A percentile compares a stretch with the other conserved stretches of the same genome.
These are phyloP conservation scores for Fusarium odoratissimum DNA, from an alignment of 2,329 filamentous ascomycete species.

Conservation along the genomic window DNA sequence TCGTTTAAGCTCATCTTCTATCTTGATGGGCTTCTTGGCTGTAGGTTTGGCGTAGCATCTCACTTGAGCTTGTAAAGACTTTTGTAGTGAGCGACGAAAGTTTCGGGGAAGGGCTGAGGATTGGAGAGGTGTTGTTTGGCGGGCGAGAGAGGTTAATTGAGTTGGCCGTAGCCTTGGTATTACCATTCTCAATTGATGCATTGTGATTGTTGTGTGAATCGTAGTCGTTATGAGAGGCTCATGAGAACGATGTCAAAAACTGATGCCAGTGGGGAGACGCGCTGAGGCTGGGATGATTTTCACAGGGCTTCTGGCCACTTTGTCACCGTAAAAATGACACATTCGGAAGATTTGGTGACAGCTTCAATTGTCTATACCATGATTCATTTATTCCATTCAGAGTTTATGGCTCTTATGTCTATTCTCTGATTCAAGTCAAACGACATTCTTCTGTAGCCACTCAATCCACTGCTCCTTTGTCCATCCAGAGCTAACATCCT, in stretches of 20 bases:
- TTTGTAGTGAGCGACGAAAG: constrained; percentile 37
- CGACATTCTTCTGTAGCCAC: constrained; percentile 74
- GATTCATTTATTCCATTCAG: constrained; percentile 10
- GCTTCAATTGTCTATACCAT: constrained; percentile 5
- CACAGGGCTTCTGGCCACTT: background rate
- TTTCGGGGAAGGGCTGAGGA: constrained; percentile 19
- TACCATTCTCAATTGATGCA: constrained; percentile 38
- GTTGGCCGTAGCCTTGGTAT: constrained; percentile 34
- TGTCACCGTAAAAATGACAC: background rate
- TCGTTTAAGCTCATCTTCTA: constrained; percentile 44
- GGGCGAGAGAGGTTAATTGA: constrained; percentile 20
- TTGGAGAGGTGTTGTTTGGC: background rate
- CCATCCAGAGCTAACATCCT: constrained; percentile 84
- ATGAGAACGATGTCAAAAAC: constrained; percentile 26
- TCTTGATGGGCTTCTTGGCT: constrained; percentile 21
- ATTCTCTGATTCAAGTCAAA: constrained; percentile 43
- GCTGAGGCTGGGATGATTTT: background rate
- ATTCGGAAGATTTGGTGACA: background rate
- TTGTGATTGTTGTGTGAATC: constrained; percentile 18
- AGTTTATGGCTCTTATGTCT: constrained; percentile 11
- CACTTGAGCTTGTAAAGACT: constrained; percentile 40
- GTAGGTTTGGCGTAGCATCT: constrained; percentile 43
- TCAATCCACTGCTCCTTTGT: constrained; percentile 84
- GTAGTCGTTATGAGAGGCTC: background rate
- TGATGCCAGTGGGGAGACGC: constrained; percentile 13